Percentiles rank a stretch among this genome's conserved stretches.
Conservation (phyloP, 192 early-diverging fungal genomes). For the Oehlia diaphana region DNA sequence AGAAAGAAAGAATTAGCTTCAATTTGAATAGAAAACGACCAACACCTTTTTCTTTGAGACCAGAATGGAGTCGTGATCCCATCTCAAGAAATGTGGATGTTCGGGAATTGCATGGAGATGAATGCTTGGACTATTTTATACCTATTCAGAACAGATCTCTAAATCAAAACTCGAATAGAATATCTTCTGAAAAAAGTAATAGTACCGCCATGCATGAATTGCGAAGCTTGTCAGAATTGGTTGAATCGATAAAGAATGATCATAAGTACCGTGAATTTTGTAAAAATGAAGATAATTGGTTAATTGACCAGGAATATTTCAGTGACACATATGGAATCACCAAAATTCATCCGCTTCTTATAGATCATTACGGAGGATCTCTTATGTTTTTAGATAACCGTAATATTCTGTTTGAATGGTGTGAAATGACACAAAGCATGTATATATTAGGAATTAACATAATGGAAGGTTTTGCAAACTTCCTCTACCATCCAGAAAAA, state of each 20-base stretch:
- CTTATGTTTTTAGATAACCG: conserved; percentile 2
- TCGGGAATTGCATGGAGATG: neutral
- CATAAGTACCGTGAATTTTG: neutral
- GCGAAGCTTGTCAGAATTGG: neutral
- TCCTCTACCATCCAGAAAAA: neutral
- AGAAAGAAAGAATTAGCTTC: neutral
- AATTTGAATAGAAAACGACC: neutral
- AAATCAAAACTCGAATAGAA: neutral
- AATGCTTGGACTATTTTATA: neutral
- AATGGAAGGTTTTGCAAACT: neutral
- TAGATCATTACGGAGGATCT: conserved; percentile 6
- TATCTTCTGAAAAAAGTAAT: neutral
- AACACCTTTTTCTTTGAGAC: neutral
- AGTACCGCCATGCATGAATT: neutral
- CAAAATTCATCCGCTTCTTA: neutral
- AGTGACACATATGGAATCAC: neutral
- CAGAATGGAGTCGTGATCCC: neutral
- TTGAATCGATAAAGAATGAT: neutral
- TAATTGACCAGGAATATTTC: neutral
- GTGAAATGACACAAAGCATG: conserved; percentile 3
- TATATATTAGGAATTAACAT: neutral
- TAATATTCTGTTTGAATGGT: conserved; percentile 15
- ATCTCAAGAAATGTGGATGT: neutral
- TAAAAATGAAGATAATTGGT: too few relatives aligned
- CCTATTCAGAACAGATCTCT: neutral